A percentile compares a stretch with the other conserved stretches of the same genome.
phyloP scores from a whole-genome alignment of 2,329 filamentous ascomycete species.

The Volutella citrinella region DNA sequence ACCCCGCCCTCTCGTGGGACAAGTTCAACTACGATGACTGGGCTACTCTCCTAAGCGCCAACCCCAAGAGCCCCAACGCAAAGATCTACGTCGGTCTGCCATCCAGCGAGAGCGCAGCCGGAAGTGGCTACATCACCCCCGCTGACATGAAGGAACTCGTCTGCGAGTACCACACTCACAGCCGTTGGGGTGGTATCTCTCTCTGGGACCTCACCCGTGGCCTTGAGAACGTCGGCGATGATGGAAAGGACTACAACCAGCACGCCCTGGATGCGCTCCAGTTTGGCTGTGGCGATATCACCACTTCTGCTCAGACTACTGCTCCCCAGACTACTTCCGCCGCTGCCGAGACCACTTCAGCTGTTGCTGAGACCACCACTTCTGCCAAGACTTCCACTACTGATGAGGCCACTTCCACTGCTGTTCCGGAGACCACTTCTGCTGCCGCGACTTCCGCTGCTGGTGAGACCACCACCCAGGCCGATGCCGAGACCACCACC shows the following conservation, averaged over 20 bases:
- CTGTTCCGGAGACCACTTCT: slow-evolving; percentile 1
- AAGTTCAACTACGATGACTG: slow-evolving; percentile 44
- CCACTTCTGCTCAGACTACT: slow-evolving; percentile 9
- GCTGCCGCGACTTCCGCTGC: slow-evolving; percentile 4
- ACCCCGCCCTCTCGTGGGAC: slow-evolving; percentile 25
- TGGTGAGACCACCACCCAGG: slow-evolving; percentile 15
- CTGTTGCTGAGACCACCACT: slow-evolving; percentile 10
- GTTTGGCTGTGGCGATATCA: slow-evolving; percentile 32
- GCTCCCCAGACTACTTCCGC: slow-evolving; percentile 6
- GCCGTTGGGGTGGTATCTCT: slow-evolving; percentile 43
- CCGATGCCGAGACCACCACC: slow-evolving; percentile 12
- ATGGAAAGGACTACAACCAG: slow-evolving; percentile 36
- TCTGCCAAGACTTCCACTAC: slow-evolving; percentile 6
- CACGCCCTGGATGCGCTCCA: slow-evolving; percentile 34
- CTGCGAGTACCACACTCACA: slow-evolving; percentile 34
- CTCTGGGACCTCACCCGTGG: slow-evolving; percentile 43
- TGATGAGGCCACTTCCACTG: slow-evolving; percentile 4
- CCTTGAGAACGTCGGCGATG: slow-evolving; percentile 23
- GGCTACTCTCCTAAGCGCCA: slow-evolving; percentile 32
- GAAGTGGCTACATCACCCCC: slow-evolving; percentile 34
- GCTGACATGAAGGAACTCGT: slow-evolving; percentile 34
- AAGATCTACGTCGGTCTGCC: slow-evolving; percentile 47
- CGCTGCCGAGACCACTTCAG: slow-evolving; percentile 1
- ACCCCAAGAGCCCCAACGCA: slow-evolving; percentile 35
- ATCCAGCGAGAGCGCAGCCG: slow-evolving; percentile 25